These are phyloP conservation scores for Fusarium abutilonis DNA, from an alignment of 2,329 filamentous ascomycete species.

Conservation along the genomic window DNA sequence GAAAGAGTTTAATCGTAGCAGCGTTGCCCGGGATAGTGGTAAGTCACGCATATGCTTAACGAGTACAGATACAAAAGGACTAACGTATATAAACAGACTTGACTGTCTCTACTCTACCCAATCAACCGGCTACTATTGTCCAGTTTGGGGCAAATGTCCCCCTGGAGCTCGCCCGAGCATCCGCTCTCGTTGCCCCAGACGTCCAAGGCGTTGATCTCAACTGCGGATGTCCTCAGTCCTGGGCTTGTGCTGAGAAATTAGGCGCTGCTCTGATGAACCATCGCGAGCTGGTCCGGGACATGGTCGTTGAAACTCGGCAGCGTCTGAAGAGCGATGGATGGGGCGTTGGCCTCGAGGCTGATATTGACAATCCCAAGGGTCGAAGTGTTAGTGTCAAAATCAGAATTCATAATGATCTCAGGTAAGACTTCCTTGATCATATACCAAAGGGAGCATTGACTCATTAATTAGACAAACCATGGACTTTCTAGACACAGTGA, in stretches of 20 bases:
- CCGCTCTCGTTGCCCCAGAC: conserved; percentile 68
- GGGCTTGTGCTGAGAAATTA: conserved; percentile 74
- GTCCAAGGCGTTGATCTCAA: conserved; percentile 75
- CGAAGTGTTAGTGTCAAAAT: conserved; percentile 77
- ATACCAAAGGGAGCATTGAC: background rate
- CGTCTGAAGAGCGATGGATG: conserved; percentile 64
- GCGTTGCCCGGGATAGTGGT: conserved; percentile 69
- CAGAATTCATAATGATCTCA: conserved; percentile 71
- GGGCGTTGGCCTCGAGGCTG: conserved; percentile 56
- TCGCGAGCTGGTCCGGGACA: conserved; percentile 71
- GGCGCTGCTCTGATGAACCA: conserved; percentile 75
- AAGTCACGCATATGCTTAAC: conserved; percentile 14
- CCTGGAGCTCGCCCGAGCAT: conserved; percentile 69
- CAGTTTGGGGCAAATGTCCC: conserved; percentile 74
- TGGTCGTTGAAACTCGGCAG: conserved; percentile 67
- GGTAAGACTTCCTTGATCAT: conserved; percentile 47
- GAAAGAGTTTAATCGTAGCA: conserved; percentile 73
- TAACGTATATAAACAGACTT: conserved; percentile 58
- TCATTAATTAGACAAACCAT: conserved; percentile 58
- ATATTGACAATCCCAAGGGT: conserved; percentile 57
- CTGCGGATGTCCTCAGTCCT: conserved; percentile 77
- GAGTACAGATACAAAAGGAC: background rate
- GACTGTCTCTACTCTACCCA: conserved; percentile 63
- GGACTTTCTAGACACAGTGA: conserved; percentile 70
- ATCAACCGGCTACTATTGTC: conserved; percentile 69